Evolutionary conservation across 2,329 filamentous ascomycete species (phyloP), one percentile per base, ranked within the genome.

Genomic region (Geosmithia putterillii): DNA sequence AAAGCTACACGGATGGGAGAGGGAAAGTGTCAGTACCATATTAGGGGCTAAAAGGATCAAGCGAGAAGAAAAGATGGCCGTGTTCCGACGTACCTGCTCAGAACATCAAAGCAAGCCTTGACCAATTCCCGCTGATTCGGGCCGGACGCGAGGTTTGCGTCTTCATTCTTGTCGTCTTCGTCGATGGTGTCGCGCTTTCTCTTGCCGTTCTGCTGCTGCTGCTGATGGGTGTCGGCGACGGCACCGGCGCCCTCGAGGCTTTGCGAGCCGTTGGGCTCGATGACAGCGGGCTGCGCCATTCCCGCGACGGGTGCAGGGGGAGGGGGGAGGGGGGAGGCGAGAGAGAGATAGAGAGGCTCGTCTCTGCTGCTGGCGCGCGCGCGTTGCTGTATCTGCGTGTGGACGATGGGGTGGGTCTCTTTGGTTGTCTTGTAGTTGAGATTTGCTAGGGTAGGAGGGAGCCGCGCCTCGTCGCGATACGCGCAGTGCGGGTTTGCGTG

Each of bases 101-200:
- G 48, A 28, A 64, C 57, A 32, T 61, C 53, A 23, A 61, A 58
- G 40, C 60, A 66, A 43, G 56, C 57, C 46, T 61, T 58, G 43
- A 69, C 58, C 43, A 66, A 51, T 44, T 61, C 54, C 47, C 56
- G 58, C 45, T 62, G 54, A 44, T 59, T 48, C 39, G 54, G 52
- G 38, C 51, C 50, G 41, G 44, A 47, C 51, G 45, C 47, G 46
- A 45, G 46, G 48, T 38, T 45, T 44, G 40, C 44, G 45, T 45
- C 45, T 56, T 57, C 45, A 48, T 46, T 38, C 53, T 54, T 55
- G 21, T 54, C 54, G 19, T 58, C 55, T 6, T 66, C 66, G 50
- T 69, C 65, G 46, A 56, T 63, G 41, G 61, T 58, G 52, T 76
- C 73, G 67, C 75, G 75, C 63, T 80, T 80, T 58, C 76, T 67